Percentiles rank a stretch among this genome's conserved stretches.
These are phyloP conservation scores for Patellifolia procumbens DNA, from an alignment of 179 eudicot species.

Conservation along the genomic window DNA sequence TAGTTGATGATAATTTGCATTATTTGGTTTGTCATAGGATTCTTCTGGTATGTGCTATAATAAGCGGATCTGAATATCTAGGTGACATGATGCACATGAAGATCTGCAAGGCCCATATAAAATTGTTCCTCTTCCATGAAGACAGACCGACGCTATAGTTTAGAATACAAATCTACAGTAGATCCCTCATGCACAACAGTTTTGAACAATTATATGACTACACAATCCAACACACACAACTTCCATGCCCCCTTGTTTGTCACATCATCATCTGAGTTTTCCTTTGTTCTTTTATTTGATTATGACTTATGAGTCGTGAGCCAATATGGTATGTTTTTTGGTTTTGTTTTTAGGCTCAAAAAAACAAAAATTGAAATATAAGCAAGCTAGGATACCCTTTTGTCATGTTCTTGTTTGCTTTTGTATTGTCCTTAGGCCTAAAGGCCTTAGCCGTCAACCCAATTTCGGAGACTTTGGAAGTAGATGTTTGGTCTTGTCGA, in stretches of 20 bases:
- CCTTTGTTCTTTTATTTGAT: slow-evolving; percentile 15
- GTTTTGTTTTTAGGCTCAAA: not conserved
- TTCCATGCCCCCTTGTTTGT: slow-evolving; percentile 30
- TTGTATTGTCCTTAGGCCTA: not conserved
- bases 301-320: not conserved
- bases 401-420: not conserved
- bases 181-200: slow-evolving; percentile 15
- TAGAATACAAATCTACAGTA: slow-evolving; percentile 21
- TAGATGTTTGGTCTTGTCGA: not conserved
- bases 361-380: not conserved
- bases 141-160: slow-evolving; percentile 26
- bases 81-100: slow-evolving; percentile 39
- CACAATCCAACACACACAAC: slow-evolving; percentile 2
- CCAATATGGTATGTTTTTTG: not conserved
- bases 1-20: slow-evolving; percentile 21
- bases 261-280: slow-evolving; percentile 14
- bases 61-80: slow-evolving; percentile 12
- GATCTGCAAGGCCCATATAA: slow-evolving; percentile 35
- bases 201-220: not conserved
- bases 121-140: slow-evolving; percentile 31
- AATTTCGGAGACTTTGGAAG: not conserved
- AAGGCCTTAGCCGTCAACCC: not conserved
- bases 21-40: slow-evolving; percentile 33
- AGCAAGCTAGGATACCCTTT: not conserved
- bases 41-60: slow-evolving; percentile 25